Evolutionary conservation across 805 yeast species (phyloP).

Genomic region (Schizosaccharomyces japonicus): DNA sequence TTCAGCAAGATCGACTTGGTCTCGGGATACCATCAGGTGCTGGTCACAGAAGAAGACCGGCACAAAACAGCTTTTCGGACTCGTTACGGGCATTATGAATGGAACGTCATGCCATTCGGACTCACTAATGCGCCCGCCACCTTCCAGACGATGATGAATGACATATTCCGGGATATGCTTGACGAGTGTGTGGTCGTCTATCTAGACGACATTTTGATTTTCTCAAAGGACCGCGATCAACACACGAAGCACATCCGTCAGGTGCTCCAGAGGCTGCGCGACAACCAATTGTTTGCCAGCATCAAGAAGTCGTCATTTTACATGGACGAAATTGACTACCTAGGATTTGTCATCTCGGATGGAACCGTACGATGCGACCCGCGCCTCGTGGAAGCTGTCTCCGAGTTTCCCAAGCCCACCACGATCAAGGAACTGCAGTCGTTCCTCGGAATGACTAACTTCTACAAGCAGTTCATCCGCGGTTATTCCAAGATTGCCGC

Average conservation of each 20-base stretch:
- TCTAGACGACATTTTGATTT: constrained; percentile 12
- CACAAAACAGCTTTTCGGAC: constrained; percentile 13
- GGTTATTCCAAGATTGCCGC: neutral
- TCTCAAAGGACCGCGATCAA: constrained; percentile 6
- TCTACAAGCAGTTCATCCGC: neutral
- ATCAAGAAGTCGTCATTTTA: neutral
- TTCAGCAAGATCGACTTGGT: no score
- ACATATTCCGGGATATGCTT: constrained; percentile 7
- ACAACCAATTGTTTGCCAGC: neutral
- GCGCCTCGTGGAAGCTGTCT: neutral
- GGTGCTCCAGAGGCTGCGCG: constrained; percentile 2
- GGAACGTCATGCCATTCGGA: constrained; percentile 15
- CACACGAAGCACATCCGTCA: constrained; percentile 6
- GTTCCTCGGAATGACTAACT: neutral
- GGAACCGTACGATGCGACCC: neutral
- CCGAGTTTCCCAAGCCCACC: neutral
- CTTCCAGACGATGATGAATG: constrained; percentile 11
- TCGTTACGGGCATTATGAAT: constrained; percentile 12
- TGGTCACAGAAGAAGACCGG: constrained; percentile 1
- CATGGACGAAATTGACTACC: neutral
- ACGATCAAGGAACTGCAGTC: neutral
- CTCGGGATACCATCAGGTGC: constrained; percentile 7
- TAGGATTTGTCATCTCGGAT: neutral
- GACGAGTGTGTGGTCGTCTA: constrained; percentile 9
- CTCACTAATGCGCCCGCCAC: constrained; percentile 14